Evolutionary conservation across 2,329 filamentous ascomycete species (phyloP).

Genomic region (Penicillium verrucosum): DNA sequence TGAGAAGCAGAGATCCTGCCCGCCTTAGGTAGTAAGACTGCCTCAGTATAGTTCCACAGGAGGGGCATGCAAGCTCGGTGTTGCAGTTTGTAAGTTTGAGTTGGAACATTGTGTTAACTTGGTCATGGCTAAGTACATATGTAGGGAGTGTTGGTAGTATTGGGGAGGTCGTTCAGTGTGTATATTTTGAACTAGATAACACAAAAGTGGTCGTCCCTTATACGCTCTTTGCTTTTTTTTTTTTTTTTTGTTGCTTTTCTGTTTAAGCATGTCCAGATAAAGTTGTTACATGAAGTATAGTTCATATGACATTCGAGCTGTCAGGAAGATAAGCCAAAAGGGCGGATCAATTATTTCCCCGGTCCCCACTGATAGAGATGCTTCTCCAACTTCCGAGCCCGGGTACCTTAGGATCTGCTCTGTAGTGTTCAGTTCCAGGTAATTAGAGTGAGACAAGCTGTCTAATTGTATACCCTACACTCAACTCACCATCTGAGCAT

Average conservation of each 20-base stretch:
- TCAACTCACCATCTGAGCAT: not conserved
- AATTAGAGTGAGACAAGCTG: not conserved
- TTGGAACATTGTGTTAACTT: not conserved
- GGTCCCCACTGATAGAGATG: slow-evolving; percentile 12
- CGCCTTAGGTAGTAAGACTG: not conserved
- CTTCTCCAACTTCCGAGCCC: slow-evolving; percentile 8
- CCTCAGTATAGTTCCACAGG: no score
- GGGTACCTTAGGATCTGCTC: not conserved
- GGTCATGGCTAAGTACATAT: not conserved
- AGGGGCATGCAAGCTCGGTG: no score
- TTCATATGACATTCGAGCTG: not conserved
- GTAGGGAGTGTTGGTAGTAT: not conserved
- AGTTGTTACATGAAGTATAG: not conserved
- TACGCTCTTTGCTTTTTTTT: not conserved
- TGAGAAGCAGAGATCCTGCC: not conserved
- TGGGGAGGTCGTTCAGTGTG: not conserved
- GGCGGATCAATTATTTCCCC: slow-evolving; percentile 17
- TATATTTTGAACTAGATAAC: not conserved
- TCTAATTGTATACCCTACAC: not conserved
- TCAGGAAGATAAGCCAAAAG: slow-evolving; percentile 11
- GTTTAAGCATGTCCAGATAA: not conserved
- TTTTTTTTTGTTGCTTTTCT: not conserved
- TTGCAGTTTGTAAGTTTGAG: not conserved
- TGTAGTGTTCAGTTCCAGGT: not conserved
- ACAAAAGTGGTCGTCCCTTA: not conserved